Conservation (phyloP, 306 rosid genomes). For the Fagus sylvatica region DNA sequence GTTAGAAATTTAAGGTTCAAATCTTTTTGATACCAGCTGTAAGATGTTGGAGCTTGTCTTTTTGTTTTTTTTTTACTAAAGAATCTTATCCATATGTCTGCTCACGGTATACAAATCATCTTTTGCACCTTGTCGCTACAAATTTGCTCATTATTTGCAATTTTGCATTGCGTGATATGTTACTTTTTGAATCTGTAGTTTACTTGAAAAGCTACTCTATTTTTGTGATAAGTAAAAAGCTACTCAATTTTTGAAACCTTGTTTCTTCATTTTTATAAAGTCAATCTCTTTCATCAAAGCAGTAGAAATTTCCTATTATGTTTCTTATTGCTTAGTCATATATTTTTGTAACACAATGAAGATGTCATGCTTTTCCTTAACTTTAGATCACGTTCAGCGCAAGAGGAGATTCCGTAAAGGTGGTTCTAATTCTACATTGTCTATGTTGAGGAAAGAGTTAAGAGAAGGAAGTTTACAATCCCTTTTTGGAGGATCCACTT, state of each 20-base stretch:
- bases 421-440: constrained; percentile 62
- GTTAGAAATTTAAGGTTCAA: not conserved
- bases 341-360: not conserved
- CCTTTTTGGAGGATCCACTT: constrained; percentile 77
- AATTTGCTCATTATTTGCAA: not conserved
- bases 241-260: not conserved
- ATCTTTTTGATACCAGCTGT: not conserved
- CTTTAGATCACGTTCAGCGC: constrained; percentile 76
- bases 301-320: not conserved
- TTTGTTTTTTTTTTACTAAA: not conserved
- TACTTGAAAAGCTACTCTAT: not conserved
- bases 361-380: constrained; percentile 44
- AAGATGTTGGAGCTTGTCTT: not conserved
- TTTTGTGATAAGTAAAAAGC: not conserved
- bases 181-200: not conserved
- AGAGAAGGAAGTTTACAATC: constrained; percentile 78
- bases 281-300: not conserved
- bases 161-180: not conserved
- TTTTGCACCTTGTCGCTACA: not conserved
- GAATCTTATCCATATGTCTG: not conserved
- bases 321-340: not conserved
- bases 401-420: constrained; percentile 67
- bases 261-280: not conserved
- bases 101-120: not conserved
- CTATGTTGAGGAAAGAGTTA: constrained; percentile 73